Base-by-base conservation (phyloP, 2,329 filamentous ascomycete genomes). In the Pseudogymnoascus sp. region DNA sequence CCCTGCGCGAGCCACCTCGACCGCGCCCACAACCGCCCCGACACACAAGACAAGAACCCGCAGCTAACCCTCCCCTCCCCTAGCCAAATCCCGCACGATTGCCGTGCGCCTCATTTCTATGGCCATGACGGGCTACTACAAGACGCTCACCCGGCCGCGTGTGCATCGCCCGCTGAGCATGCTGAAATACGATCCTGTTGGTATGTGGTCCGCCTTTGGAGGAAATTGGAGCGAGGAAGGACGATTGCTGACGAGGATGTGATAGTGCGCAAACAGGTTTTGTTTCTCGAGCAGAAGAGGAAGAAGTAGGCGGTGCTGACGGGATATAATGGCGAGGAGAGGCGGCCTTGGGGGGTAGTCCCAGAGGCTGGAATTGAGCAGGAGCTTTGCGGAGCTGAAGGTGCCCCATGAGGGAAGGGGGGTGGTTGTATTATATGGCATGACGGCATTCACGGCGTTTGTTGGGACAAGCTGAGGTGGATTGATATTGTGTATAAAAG, bases 61-160 rank as follows among this genome's bases (percentile, higher is more conserved):
- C 37, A 41, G 55, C 45, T 37, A 38, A 61, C 6, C 10, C 58
- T 2, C 33, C 2, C 55, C 3, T 38, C 19, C 62, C 10, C 29
- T 10, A 74, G 72, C 62, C 29, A 97, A 97, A 82, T 90, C 92
- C 73, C 91, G 95, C 75, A 88, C 93, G 68, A 88, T 99, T 74
- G 85, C 90, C 74, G 93, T 97, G 75, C 92, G 94, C 74, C 88
- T 99, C 69, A 81, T 99, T 75, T 96, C 92, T 67, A 99, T 99
- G 94, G 94, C 94, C 74, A 88, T 96, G 88, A 99, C 94, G 26
- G 94, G 94, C 72, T 99, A 92, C 83, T 99, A 93, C 82, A 92
- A 93, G 77, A 95, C 91, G 61, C 86, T 96, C 76, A 83, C 88
- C 69, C 87, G 95, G 64, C 92, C 92, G 11, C 88, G 94, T 69